A percentile compares a stretch with the other conserved stretches of the same genome.
phyloP scores from a whole-genome alignment of 2,329 filamentous ascomycete species.

The Colletotrichum sp. region DNA sequence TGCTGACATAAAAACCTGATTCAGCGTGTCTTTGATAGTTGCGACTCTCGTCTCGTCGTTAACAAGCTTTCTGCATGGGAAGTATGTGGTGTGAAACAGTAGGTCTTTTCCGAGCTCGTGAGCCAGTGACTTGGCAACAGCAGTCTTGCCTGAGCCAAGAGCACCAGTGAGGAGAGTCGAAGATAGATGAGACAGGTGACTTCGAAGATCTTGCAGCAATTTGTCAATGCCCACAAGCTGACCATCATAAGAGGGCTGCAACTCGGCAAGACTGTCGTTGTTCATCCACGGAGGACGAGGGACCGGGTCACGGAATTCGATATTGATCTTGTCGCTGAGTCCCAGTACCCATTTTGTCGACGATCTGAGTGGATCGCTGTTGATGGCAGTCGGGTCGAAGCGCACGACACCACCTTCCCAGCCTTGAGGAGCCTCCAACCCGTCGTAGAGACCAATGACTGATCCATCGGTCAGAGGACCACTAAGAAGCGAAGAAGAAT shows the following conservation, averaged over 20 bases:
- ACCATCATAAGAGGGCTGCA: slow-evolving; percentile 61
- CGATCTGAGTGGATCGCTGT: slow-evolving; percentile 22
- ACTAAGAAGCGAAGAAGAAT: slow-evolving; percentile 60
- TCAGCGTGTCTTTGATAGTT: slow-evolving; percentile 88
- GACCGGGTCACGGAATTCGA: slow-evolving; percentile 80
- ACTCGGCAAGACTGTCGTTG: slow-evolving; percentile 52
- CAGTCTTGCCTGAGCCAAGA: slow-evolving; percentile 89
- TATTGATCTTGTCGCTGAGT: slow-evolving; percentile 72
- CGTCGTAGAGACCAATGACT: slow-evolving; percentile 67
- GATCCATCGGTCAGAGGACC: slow-evolving; percentile 92
- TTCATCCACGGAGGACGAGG: slow-evolving; percentile 65
- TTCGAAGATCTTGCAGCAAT: slow-evolving; percentile 73
- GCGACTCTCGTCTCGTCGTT: slow-evolving; percentile 91
- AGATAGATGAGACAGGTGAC: slow-evolving; percentile 82
- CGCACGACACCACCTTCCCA: slow-evolving; percentile 88
- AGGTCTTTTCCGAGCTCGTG: slow-evolving; percentile 74
- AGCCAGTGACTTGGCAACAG: slow-evolving; percentile 77
- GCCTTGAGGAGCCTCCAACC: slow-evolving; percentile 57
- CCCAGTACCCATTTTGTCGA: slow-evolving; percentile 72
- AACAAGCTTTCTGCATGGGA: slow-evolving; percentile 84
- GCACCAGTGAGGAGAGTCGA: slow-evolving; percentile 90
- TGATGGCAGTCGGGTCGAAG: slow-evolving; percentile 66
- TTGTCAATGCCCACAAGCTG: slow-evolving; percentile 84
- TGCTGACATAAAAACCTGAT: slow-evolving; percentile 83
- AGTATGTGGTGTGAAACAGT: slow-evolving; percentile 84